These are phyloP conservation scores for Benincasa hispida DNA, from an alignment of 306 rosid genomes.

Conservation along the genomic window DNA sequence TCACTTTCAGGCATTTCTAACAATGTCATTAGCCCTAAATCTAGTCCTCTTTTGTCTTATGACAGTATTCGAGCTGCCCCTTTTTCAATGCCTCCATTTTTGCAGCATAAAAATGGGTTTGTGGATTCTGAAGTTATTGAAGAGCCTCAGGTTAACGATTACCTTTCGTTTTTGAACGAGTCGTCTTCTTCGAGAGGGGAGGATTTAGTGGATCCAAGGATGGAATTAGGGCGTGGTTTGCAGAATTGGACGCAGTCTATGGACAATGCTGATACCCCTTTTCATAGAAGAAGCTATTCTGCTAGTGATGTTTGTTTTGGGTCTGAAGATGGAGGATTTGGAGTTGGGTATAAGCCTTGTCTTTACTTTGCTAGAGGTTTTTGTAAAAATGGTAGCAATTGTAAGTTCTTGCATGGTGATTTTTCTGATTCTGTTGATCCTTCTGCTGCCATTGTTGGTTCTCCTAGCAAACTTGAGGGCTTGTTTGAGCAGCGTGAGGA, in stretches of 20 bases:
- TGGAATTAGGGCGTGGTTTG: conserved; percentile 32
- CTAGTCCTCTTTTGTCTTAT: conserved; percentile 43
- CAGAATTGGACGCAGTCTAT: conserved; percentile 49
- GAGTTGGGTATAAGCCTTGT: conserved; percentile 64
- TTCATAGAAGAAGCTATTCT: conserved; percentile 70
- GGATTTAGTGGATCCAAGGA: conserved; percentile 46
- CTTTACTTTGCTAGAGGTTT: conserved; percentile 85
- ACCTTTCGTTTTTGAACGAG: conserved; percentile 62
- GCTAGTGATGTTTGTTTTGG: conserved; percentile 73
- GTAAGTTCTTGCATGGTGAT: conserved; percentile 70
- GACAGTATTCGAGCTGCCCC: conserved; percentile 45
- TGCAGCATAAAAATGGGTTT: conserved; percentile 25
- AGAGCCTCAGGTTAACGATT: conserved; percentile 59
- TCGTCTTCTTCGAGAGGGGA: conserved; percentile 37
- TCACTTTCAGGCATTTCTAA: conserved; percentile 30
- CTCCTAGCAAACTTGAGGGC: conserved; percentile 51
- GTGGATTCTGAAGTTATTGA: conserved; percentile 37
- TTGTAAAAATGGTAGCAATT: conserved; percentile 78
- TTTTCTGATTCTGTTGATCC: conserved; percentile 46
- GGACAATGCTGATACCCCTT: conserved; percentile 49
- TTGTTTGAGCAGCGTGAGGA: conserved; percentile 61
- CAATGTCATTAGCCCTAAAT: conserved; percentile 67
- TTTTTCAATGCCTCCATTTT: conserved; percentile 15
- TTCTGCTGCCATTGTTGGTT: conserved; percentile 44
- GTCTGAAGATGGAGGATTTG: conserved; percentile 44